Evolutionary conservation across 768 basidiomycete genomes (phyloP), one percentile per base, ranked within the genome.

Genomic region (Mycena capillaripes): DNA sequence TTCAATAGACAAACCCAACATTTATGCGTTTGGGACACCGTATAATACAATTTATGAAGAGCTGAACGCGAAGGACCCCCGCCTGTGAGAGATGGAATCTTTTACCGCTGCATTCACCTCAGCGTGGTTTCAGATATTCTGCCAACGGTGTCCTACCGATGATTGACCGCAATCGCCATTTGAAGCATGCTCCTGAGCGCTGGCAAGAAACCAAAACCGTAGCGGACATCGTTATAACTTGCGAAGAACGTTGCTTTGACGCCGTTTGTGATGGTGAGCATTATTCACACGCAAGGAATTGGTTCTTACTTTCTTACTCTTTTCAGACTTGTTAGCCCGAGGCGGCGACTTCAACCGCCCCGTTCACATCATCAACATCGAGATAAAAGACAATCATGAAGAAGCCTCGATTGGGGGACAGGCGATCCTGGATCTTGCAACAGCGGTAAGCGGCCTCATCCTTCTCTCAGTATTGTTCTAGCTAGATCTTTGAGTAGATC

Each of bases 331-430:
- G 17, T 85, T 99, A 69, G 83, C 87, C 36, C 89, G 95, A 75
- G 97, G 96, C 32, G 95, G 98, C 5, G 97, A 99, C 68, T 92
- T 91, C 78, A 98, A 96, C 84, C 92, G 92, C 71, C 94, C 97
- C 2, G 96, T 99, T 21, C 98, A 99, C 81, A 82, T 99, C 50
- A 95, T 99, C 78, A 99, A 99, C 82, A 90, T 99, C 71, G 98
- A 99, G 79, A 99, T 99, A 83, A 98, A 95, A 85, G 98, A 99
- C 83, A 99, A 98, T 79, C 97, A 98, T 77, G 98, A 99, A 86
- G 98, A 99, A 82, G 98, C 98, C 0, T 86, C 94, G 56, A 96
- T 98, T 74, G 98, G 98, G 29, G 97, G 98, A 21, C 95, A 92
- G 81, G 97, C 97, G 2, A 97, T 99, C 80, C 85, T 99, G 32